Base-by-base conservation (phyloP, 2,329 filamentous ascomycete genomes). In the Colletotrichum sojae region DNA sequence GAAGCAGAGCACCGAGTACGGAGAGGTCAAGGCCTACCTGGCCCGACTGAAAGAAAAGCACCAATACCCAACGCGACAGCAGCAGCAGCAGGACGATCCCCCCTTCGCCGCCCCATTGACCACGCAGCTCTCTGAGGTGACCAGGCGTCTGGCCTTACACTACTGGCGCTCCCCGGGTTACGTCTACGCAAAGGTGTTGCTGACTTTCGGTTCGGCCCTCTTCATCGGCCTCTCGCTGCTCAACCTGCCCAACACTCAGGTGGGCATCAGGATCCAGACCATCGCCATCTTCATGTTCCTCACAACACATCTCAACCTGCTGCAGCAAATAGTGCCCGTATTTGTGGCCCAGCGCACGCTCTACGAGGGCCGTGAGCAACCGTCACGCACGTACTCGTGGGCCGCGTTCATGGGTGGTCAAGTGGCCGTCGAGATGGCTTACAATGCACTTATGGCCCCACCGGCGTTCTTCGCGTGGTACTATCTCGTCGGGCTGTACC, bases 161-260 rank as follows among this genome's bases (percentile, higher is more conserved):
- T 93, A 93, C 82, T 95, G 92, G 92, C 88, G 92, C 60, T 92
- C 86, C 1, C 92, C 92, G 0, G 84, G 86, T 2, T 95, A 94
- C 79, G 90, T 95, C 74, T 94, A 92, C 80, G 88, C 89, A 56
- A 94, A 94, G 80, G 73, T 86, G 1, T 78, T 85, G 1, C 85
- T 93, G 43, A 89, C 86, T 70, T 80, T 86, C 40, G 76, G 84
- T 18, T 63, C 75, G 16, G 77, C 66, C n/a, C 66, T 69, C 18
- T 92, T 92, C 78, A 90, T 93, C 68, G 91, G 91, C 1, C 89
- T 92, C 74, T 91, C 89, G 0, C 91, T 93, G 75, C 89, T 87
- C 77, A 86, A 90, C 25, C 84, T 88, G 3, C 82, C 87, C 27
- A 86, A 86, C 70, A 88, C 88, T 0, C 83, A 88, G 55, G 88